Evolutionary conservation across 2,329 filamentous ascomycete genomes (phyloP).

Genomic region (Cordyceps pruinosa): DNA sequence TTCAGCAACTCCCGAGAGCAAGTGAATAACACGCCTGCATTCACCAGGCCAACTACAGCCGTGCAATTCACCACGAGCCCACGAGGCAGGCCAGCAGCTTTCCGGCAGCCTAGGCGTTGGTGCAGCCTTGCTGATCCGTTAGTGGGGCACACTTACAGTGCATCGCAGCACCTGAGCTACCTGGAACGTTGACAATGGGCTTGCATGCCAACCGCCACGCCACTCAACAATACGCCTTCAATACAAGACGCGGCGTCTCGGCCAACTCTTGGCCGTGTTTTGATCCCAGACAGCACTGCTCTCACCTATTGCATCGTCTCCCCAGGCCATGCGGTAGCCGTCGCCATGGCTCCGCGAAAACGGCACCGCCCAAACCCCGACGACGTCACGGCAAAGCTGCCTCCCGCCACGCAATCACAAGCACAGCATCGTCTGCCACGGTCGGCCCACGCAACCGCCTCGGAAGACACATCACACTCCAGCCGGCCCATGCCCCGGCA

Average conservation of each 20-base stretch:
- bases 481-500: slow-evolving; percentile 10
- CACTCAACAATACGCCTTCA: slow-evolving; percentile 4
- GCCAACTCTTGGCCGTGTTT: neutral
- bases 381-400: slow-evolving; percentile 15
- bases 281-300: neutral
- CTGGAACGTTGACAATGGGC: neutral
- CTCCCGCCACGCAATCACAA: slow-evolving; percentile 14
- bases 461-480: slow-evolving; percentile 9
- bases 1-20: neutral
- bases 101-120: neutral
- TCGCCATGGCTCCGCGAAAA: slow-evolving; percentile 28
- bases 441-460: slow-evolving; percentile 14
- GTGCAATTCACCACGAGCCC: neutral
- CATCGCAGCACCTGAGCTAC: neutral
- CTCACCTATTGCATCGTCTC: neutral
- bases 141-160: neutral
- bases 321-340: neutral
- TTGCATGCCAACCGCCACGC: slow-evolving; percentile 4
- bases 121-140: neutral
- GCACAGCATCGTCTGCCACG: slow-evolving; percentile 11
- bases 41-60: neutral
- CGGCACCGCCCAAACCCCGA: slow-evolving; percentile 25
- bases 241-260: neutral
- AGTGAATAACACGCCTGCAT: neutral
- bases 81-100: neutral